phyloP scores from a whole-genome alignment of 2,329 filamentous ascomycete species.

The Coniochaeta ligniaria region DNA sequence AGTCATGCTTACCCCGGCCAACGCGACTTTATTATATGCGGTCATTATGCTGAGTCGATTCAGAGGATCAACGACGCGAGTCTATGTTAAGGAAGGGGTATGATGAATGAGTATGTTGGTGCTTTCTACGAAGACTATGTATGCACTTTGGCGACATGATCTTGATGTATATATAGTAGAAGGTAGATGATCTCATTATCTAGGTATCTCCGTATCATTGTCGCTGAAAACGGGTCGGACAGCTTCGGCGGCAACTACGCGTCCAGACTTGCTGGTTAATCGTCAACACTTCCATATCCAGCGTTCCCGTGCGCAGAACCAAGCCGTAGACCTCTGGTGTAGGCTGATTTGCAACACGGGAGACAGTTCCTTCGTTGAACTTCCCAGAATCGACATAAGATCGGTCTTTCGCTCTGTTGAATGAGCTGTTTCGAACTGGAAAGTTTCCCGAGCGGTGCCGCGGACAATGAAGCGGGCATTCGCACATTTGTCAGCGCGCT shows the following conservation, averaged over 20 bases:
- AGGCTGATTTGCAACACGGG: background rate
- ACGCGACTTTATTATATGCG: constrained; percentile 23
- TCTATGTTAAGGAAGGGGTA: background rate
- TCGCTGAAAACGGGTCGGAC: no score
- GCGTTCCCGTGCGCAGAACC: no score
- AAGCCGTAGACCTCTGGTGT: background rate
- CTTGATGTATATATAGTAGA: background rate
- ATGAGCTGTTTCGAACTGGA: background rate
- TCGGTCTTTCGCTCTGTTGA: background rate
- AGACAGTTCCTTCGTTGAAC: no score
- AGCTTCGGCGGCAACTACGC: no score
- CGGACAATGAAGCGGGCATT: background rate
- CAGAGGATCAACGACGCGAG: background rate
- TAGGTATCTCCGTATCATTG: no score
- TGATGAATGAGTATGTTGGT: background rate
- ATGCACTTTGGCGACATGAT: no score
- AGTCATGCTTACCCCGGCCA: constrained; percentile 18
- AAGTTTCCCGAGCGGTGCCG: background rate
- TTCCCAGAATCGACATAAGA: background rate
- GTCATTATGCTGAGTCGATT: background rate
- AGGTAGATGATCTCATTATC: no score
- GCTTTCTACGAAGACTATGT: background rate
- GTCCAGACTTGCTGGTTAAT: no score
- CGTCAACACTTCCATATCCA: no score
- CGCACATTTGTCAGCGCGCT: background rate